phyloP scores from a whole-genome alignment of 2,329 filamentous ascomycete genomes.

The Cercospora berteroae region DNA sequence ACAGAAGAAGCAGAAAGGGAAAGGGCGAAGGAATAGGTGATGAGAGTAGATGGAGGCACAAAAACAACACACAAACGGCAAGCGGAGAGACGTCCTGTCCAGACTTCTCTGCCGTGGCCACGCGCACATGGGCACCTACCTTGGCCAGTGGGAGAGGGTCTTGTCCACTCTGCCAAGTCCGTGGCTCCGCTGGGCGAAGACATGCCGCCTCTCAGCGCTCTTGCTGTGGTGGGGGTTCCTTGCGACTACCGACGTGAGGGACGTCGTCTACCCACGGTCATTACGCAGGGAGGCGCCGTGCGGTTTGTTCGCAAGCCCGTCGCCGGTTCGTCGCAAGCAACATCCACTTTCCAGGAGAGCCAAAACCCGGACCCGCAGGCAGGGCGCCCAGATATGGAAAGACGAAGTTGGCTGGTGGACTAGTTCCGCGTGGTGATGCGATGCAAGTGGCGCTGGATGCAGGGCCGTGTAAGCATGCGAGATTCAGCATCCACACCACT shows the following conservation, averaged over 20 bases:
- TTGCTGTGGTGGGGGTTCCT: background rate
- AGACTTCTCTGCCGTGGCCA: background rate
- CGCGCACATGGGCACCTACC: background rate
- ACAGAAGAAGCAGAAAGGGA: background rate
- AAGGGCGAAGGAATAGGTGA: background rate
- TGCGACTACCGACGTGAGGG: background rate
- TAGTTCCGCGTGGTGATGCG: background rate
- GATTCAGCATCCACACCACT: background rate
- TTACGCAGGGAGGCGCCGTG: background rate
- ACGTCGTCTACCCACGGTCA: background rate
- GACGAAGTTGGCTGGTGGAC: background rate
- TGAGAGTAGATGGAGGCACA: background rate
- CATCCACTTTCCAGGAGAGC: background rate
- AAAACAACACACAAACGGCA: background rate
- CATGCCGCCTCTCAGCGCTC: conserved; percentile 4
- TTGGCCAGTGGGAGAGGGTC: background rate
- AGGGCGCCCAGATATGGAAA: background rate
- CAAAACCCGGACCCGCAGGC: background rate
- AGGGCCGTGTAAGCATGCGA: background rate
- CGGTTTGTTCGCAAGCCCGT: background rate
- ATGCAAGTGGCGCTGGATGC: background rate
- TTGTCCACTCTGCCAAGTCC: background rate
- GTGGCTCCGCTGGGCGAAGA: conserved; percentile 5
- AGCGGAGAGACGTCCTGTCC: background rate
- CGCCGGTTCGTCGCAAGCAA: background rate